Conservation (phyloP, 2,329 filamentous ascomycete species). For the Ceratocystis huliohia region DNA sequence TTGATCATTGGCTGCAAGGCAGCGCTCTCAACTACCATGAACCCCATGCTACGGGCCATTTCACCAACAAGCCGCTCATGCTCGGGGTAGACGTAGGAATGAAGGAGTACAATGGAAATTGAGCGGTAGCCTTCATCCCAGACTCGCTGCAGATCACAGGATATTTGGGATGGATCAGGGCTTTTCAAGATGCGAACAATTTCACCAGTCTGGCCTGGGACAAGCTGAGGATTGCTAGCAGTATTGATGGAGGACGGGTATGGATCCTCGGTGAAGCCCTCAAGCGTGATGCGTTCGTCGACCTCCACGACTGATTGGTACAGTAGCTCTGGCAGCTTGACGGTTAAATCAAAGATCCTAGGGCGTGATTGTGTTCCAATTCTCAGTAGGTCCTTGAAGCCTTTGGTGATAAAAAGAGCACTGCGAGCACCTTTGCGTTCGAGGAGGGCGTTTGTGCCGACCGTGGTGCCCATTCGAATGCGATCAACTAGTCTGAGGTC, state of each 20-base stretch:
- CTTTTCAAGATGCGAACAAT: constrained; percentile 52
- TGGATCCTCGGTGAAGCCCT: constrained; percentile 86
- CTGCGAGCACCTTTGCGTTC: constrained; percentile 85
- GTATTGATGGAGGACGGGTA: constrained; percentile 42
- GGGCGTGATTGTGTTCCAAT: constrained; percentile 88
- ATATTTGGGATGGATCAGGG: constrained; percentile 43
- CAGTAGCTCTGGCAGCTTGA: constrained; percentile 73
- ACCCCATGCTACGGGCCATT: constrained; percentile 64
- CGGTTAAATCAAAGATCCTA: constrained; percentile 81
- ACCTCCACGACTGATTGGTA: constrained; percentile 81
- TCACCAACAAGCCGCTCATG: constrained; percentile 69
- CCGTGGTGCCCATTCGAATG: constrained; percentile 91
- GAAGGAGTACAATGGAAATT: constrained; percentile 83
- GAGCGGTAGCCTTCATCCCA: constrained; percentile 57
- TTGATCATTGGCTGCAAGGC: constrained; percentile 34
- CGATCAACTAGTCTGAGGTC: constrained; percentile 77
- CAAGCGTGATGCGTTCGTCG: constrained; percentile 78
- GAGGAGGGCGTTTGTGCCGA: constrained; percentile 81
- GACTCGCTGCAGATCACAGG: constrained; percentile 44
- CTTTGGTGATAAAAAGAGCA: constrained; percentile 73
- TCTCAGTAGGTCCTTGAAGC: constrained; percentile 74
- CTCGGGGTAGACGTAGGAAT: constrained; percentile 79
- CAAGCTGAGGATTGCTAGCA: constrained; percentile 59
- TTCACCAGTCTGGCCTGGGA: constrained; percentile 55
- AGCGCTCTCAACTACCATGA: constrained; percentile 26